phyloP scores from a whole-genome alignment of 2,329 filamentous ascomycete species.

The Orbilia quercus region DNA sequence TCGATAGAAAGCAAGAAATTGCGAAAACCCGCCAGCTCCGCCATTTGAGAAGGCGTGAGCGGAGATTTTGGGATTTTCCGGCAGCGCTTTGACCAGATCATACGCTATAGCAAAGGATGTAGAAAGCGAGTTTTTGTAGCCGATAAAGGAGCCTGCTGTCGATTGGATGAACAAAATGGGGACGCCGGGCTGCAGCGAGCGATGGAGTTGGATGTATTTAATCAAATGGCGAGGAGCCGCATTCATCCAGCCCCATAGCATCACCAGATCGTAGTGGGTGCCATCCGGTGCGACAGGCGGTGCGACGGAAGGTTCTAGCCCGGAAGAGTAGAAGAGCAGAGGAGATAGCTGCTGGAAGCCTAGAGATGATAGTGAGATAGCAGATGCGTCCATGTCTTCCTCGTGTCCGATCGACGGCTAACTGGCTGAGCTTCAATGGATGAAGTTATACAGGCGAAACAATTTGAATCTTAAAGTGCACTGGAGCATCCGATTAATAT shows the following conservation, averaged over 20 bases:
- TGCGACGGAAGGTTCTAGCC: not conserved
- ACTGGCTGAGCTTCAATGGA: too few relatives aligned
- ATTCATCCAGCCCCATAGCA: conserved; percentile 54
- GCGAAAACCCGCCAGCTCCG: conserved; percentile 19
- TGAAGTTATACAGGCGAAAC: too few relatives aligned
- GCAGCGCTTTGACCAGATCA: conserved; percentile 39
- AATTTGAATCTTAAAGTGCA: too few relatives aligned
- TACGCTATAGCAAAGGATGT: conserved; percentile 24
- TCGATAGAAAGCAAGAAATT: conserved; percentile 39
- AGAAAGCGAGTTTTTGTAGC: conserved; percentile 17
- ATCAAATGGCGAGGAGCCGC: conserved; percentile 42
- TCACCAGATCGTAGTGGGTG: conserved; percentile 35
- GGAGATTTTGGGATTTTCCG: conserved; percentile 44
- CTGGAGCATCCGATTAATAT: too few relatives aligned
- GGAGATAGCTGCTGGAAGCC: conserved; percentile 41
- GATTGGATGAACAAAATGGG: conserved; percentile 38
- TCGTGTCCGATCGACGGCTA: too few relatives aligned
- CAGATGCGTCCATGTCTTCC: conserved; percentile 9
- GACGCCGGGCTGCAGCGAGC: conserved; percentile 41
- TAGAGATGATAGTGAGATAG: conserved; percentile 24
- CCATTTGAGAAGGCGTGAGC: conserved; percentile 49
- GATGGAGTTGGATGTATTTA: conserved; percentile 50
- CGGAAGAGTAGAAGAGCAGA: conserved; percentile 35
- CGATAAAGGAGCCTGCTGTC: conserved; percentile 37
- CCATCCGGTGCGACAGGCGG: not conserved